Base-by-base conservation (phyloP, 768 basidiomycete species). In the Tephrocybe sp. region DNA sequence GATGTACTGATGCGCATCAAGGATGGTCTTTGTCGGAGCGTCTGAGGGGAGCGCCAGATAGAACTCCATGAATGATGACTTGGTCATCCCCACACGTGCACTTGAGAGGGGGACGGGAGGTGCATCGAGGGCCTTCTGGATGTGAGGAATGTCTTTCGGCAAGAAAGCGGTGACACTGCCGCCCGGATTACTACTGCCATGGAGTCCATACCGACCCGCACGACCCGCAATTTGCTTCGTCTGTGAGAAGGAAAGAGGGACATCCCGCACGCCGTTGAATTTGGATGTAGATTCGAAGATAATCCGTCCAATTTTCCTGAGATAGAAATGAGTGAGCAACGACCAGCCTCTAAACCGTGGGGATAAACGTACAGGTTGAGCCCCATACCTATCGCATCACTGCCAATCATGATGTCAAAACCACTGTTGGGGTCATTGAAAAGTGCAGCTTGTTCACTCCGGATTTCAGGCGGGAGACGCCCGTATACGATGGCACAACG, bases 311-410 rank as follows among this genome's bases (percentile, higher is more conserved):
- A 98, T 98, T 77, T 93, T 94, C 30, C 95, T 98, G 61, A 11
- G 11, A 18, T 33, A 36, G n/a, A 7, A 36, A 36, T 4, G 34
- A 15, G 53, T 28, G 36, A 41, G 33, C 37, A 3, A 34, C 9
- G 5, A 37, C 42, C 8, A 21, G 33, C 10, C 0, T 23, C 58
- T 46, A 41, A 8, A 32, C n/a, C n/a, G n/a, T n/a, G 50, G 48
- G 48, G n/a, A 34, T 12, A 12, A 3, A 73, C 89, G 38, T 66
- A 98, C 97, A 99, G 70, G 64, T 99, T 98, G 18, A 99, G 77
- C 0, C 97, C 97, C 93, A 99, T 95, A 1, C 97, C 94, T 43
- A 98, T 86, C 0, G 94, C 93, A 62, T 99, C 97, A 59, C 90
- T 94, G 1, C 92, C 96, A 15, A 98, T 83, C 36, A 99, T 77